phyloP scores from a whole-genome alignment of 192 early-diverging fungal species.

The Diversispora epigaea region DNA sequence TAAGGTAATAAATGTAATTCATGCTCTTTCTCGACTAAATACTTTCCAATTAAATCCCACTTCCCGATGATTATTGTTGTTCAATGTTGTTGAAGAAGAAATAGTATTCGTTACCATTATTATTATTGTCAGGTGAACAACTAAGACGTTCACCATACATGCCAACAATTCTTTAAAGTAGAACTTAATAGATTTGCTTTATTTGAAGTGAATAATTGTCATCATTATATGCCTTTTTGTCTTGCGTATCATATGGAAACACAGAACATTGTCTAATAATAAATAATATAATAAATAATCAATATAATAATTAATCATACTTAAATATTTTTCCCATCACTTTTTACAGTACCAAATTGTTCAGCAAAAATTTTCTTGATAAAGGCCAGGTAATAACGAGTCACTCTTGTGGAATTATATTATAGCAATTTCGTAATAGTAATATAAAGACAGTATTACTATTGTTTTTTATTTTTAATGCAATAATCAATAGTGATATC shows the following conservation, averaged over 20 bases:
- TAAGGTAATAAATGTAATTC: too few species aligned
- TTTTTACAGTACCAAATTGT: constrained; percentile 46
- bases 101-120: constrained; percentile 51
- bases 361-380: constrained; percentile 53
- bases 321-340: constrained; percentile 48
- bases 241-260: constrained; percentile 82
- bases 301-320: constrained; percentile 50
- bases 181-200: constrained; percentile 71
- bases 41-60: too few species aligned
- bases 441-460: too few species aligned
- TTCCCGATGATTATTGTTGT: too few species aligned
- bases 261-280: constrained; percentile 42
- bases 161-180: constrained; percentile 88
- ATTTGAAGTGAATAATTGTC: constrained; percentile 72
- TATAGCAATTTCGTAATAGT: too few species aligned
- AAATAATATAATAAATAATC: constrained; percentile 40
- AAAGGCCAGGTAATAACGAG: too few species aligned
- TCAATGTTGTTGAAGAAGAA: too few species aligned
- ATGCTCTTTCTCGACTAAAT: constrained; percentile 41
- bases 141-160: constrained; percentile 79
- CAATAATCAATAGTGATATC: too few species aligned
- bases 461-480: too few species aligned
- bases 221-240: constrained; percentile 63
- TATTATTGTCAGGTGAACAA: constrained; percentile 51
- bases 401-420: too few species aligned